Percentiles rank a stretch among this genome's conserved stretches.
These are phyloP conservation scores for Diaporthe nobilis DNA, from an alignment of 2,329 filamentous ascomycete genomes.

Conservation along the genomic window DNA sequence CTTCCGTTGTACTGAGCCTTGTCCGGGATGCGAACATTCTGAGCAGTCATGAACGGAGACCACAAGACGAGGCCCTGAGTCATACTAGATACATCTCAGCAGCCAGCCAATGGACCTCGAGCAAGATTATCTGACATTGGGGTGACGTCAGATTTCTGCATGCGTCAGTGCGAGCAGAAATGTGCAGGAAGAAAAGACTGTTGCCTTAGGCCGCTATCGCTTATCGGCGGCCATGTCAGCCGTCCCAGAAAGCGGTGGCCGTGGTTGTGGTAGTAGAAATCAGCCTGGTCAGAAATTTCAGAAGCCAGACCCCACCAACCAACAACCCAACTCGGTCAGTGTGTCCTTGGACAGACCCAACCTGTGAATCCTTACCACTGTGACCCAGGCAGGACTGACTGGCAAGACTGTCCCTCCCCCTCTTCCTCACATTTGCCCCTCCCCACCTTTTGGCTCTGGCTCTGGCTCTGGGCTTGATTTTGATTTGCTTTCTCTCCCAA, in stretches of 20 bases:
- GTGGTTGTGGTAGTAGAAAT: not conserved
- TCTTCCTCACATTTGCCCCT: constrained; percentile 18
- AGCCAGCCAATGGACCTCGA: constrained; percentile 10
- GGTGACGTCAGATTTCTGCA: constrained; percentile 25
- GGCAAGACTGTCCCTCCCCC: not conserved
- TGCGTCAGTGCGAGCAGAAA: not conserved
- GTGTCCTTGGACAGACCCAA: constrained; percentile 7
- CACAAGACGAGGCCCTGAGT: not conserved
- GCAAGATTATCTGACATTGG: constrained; percentile 9
- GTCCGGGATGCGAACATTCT: not conserved
- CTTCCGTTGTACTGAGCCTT: not conserved
- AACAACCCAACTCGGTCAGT: not conserved
- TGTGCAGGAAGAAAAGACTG: not conserved
- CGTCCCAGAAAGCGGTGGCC: not conserved
- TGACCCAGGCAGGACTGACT: not conserved
- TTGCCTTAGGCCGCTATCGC: constrained; percentile 36
- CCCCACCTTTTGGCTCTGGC: constrained; percentile 18
- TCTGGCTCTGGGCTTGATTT: constrained; percentile 9
- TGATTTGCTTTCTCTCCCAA: constrained; percentile 30
- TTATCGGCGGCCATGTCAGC: constrained; percentile 15
- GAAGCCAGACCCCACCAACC: constrained; percentile 35
- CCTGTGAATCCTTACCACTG: not conserved
- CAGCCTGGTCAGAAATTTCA: constrained; percentile 41
- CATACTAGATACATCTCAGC: not conserved
- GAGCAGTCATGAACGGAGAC: not conserved